A percentile compares a stretch with the other conserved stretches of the same genome.
Evolutionary conservation across 2,329 filamentous ascomycete genomes (phyloP).

Genomic region (Venturia oleaginea): DNA sequence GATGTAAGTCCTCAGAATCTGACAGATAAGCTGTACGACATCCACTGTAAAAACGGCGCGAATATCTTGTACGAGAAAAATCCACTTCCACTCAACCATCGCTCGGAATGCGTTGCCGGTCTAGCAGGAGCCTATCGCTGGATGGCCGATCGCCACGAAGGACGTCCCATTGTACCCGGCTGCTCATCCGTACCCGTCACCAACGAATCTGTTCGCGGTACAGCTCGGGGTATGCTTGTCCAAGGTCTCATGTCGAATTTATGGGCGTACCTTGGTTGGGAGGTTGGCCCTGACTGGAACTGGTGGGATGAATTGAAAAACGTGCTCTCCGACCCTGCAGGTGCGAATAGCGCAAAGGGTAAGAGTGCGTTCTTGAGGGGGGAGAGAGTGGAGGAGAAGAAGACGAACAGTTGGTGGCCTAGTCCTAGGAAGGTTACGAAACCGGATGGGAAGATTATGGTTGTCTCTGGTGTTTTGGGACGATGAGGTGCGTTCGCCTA

Average conservation of each 20-base stretch:
- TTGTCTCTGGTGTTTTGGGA: background rate
- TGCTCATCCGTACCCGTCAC: background rate
- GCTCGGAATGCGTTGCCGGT: slow-evolving; percentile 9
- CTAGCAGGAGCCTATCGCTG: slow-evolving; percentile 10
- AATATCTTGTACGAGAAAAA: slow-evolving; percentile 11
- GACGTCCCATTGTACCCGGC: slow-evolving; percentile 2
- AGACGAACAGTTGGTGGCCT: background rate
- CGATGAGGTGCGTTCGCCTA: background rate
- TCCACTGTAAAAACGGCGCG: slow-evolving; percentile 7
- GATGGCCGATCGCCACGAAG: slow-evolving; percentile 12
- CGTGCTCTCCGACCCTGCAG: background rate
- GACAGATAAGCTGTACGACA: slow-evolving; percentile 7
- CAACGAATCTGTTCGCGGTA: slow-evolving; percentile 7
- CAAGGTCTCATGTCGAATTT: background rate
- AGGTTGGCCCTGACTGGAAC: slow-evolving; percentile 7
- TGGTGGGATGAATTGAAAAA: slow-evolving; percentile 1
- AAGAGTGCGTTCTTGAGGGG: background rate
- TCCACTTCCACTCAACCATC: slow-evolving; percentile 4
- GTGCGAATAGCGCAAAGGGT: background rate
- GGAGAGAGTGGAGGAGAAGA: background rate
- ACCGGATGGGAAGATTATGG: background rate
- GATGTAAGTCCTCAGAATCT: slow-evolving; percentile 7
- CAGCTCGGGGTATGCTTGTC: background rate
- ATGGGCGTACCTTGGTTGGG: slow-evolving; percentile 9
- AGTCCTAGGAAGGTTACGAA: background rate